Base-by-base conservation (phyloP, 1,139 yeast species). In the Debaryomyces psychrophilus region DNA sequence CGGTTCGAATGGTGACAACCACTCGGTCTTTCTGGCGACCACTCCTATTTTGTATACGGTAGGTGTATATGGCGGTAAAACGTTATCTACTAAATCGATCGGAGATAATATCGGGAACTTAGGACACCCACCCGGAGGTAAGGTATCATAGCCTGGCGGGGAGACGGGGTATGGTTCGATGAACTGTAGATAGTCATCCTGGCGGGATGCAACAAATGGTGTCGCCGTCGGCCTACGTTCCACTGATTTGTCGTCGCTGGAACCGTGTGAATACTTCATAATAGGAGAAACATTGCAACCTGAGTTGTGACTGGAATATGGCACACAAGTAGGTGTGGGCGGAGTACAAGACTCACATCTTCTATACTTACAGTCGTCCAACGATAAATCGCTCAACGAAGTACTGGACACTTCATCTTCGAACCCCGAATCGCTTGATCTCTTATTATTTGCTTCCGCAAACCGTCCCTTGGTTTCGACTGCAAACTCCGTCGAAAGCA, bases 1-100 rank as follows among this genome's bases (percentile, higher is more conserved):
- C 4, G 82, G 73, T 54, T 84, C 88, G 57, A 79, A 83, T 0
- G 92, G 92, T 4, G 83, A 76, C 0, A 78, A 50, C 86, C 87
- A 85, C 60, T 86, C 93, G 28, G 76, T 55, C 55, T 85, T 85
- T 51, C 86, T 69, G 2, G 77, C 60, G 1, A 82, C 76, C 1
- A 77, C 57, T 0, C 85, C 79, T 2, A 83, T 56, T 48, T 81
- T 77, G 54, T 82, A 78, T 1, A 82, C 79, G 0, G 89, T 73
- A 0, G 92, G 87, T 0, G 73, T 36, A 56, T 86, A 83, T 9
- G 28, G 44, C 0, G 92, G 90, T 8, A 83, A 70, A 2, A 22
- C 18, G 40, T 76, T 76, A 4, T 53, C 52, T 1, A 56, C 52
- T 5, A 41, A 31, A 9, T 40, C 35, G 7, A 15, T 52, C 37